Conservation (phyloP, 129 eudicot genomes). For the Deinandra increscens region DNA sequence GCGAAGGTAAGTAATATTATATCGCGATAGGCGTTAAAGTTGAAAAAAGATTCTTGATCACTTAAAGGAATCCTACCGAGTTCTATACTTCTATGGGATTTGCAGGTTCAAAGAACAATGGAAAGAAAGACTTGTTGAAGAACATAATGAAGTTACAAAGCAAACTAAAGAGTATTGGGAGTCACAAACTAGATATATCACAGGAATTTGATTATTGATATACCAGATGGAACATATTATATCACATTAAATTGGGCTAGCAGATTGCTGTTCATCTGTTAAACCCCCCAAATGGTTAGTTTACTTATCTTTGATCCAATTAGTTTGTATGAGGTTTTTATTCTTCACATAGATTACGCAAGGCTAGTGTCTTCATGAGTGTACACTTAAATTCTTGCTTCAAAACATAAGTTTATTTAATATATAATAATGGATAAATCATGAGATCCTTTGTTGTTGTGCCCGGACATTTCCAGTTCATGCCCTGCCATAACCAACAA, state of each 20-base stretch:
- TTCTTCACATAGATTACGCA: no score
- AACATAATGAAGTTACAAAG: conserved; percentile 45
- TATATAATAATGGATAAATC: no score
- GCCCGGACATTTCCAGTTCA: no score
- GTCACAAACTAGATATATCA: conserved; percentile 35
- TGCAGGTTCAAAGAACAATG: conserved; percentile 54
- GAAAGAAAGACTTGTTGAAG: conserved; percentile 47
- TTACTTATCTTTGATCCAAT: background rate
- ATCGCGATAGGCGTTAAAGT: background rate
- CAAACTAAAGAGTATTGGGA: conserved; percentile 53
- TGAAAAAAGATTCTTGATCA: background rate
- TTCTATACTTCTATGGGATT: background rate
- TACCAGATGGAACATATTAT: background rate
- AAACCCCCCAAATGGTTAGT: background rate
- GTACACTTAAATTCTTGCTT: no score
- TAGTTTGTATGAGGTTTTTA: no score
- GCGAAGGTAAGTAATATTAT: conserved; percentile 39
- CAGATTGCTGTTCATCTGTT: no score
- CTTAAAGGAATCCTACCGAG: background rate
- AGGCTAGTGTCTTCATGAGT: background rate
- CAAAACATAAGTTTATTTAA: no score
- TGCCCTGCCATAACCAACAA: no score
- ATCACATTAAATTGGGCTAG: background rate
- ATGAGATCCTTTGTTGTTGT: no score
- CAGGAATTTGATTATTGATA: conserved; percentile 30